These are phyloP conservation scores for Fragilaria radians DNA, from an alignment of 108 stramenopile species.

Conservation along the genomic window DNA sequence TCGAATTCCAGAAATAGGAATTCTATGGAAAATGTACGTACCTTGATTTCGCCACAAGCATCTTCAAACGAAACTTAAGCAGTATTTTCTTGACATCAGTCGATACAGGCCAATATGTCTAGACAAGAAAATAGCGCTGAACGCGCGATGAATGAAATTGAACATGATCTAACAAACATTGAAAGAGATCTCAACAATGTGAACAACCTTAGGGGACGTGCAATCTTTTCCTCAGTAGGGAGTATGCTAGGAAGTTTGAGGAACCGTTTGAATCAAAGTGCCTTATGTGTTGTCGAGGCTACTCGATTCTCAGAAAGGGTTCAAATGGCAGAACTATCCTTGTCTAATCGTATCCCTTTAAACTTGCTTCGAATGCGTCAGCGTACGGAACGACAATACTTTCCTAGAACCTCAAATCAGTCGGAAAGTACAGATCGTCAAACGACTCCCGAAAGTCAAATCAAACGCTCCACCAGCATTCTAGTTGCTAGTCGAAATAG, in stretches of 20 bases:
- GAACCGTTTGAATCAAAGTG: background rate
- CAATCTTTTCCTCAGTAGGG: background rate
- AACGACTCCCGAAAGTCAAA: background rate
- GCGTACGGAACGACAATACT: constrained; percentile 8
- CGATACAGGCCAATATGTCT: background rate
- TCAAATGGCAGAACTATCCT: constrained; percentile 40
- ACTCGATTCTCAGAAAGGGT: constrained; percentile 41
- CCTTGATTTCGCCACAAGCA: no score
- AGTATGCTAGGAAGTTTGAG: background rate
- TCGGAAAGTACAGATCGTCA: background rate
- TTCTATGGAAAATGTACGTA: no score
- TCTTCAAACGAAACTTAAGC: no score
- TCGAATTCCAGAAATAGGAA: no score
- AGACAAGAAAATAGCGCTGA: background rate
- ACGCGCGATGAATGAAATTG: background rate
- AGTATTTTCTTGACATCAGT: no score
- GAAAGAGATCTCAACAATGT: constrained; percentile 7
- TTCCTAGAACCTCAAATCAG: background rate
- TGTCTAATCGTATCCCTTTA: constrained; percentile 48
- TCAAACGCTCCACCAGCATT: background rate
- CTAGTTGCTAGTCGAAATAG: constrained; percentile 18
- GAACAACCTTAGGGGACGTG: background rate
- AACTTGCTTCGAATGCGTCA: constrained; percentile 22
- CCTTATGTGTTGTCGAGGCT: background rate
- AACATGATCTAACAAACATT: constrained; percentile 3